Conservation (phyloP, 805 yeast species). For the Huiozyma sinensis region DNA sequence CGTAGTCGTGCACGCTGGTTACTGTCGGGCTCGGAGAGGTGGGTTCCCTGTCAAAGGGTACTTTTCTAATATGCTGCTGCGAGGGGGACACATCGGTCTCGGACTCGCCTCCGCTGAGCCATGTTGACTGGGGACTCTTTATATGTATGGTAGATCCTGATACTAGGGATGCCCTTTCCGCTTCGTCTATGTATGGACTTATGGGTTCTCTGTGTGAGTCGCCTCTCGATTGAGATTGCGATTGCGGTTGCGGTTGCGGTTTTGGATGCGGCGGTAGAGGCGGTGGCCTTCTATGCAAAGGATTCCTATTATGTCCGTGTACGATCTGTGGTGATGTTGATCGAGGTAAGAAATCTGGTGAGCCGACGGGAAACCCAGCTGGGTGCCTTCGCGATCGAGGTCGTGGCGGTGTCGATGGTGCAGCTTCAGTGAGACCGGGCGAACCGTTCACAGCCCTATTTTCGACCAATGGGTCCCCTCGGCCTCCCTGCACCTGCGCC, state of each 20-base stretch:
- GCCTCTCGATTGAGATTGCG: neutral
- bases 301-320: neutral
- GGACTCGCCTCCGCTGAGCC: too few relatives aligned
- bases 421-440: neutral
- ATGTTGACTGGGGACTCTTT: neutral
- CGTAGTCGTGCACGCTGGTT: neutral
- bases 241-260: neutral
- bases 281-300: constrained; percentile 5
- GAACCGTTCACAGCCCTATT: neutral
- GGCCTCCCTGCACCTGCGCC: neutral
- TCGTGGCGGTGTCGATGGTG: neutral
- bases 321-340: constrained; percentile 13
- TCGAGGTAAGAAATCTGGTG: neutral
- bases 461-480: neutral
- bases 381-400: neutral
- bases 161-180: neutral
- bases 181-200: neutral
- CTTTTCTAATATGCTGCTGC: neutral
- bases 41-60: constrained; percentile 8
- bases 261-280: constrained; percentile 3
- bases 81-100: neutral
- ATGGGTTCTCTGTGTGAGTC: neutral
- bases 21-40: neutral
- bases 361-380: neutral
- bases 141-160: neutral